Percentiles rank a stretch among this genome's conserved stretches.
These are phyloP conservation scores for Aspergillus pseudoviridinutans DNA, from an alignment of 2,329 filamentous ascomycete species.

Conservation along the genomic window DNA sequence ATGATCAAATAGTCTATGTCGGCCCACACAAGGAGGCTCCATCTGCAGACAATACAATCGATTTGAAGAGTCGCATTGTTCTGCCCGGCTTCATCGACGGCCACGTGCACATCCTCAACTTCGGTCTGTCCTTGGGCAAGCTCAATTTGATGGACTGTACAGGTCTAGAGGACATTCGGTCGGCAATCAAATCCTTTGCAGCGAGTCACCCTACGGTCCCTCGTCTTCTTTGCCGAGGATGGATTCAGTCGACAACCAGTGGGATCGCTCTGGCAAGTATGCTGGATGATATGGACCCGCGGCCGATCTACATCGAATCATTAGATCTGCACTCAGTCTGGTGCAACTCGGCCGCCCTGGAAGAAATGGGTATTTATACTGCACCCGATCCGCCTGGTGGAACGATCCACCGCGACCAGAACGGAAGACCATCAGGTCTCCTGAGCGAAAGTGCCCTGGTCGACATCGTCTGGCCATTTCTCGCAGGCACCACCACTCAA, in stretches of 20 bases:
- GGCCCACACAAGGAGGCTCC: constrained; percentile 27
- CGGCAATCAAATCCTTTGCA: constrained; percentile 40
- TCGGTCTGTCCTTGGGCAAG: constrained; percentile 47
- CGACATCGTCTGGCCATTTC: constrained; percentile 45
- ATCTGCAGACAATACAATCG: constrained; percentile 19
- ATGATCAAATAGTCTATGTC: constrained; percentile 41
- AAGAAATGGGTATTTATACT: constrained; percentile 42
- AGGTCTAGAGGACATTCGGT: constrained; percentile 42
- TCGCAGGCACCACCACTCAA: constrained; percentile 40
- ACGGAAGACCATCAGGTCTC: constrained; percentile 44
- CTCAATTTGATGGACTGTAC: constrained; percentile 42
- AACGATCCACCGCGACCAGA: constrained; percentile 43
- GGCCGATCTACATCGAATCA: constrained; percentile 48
- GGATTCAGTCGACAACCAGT: constrained; percentile 48
- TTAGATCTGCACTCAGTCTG: constrained; percentile 51
- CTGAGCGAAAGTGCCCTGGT: constrained; percentile 46
- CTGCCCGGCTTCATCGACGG: constrained; percentile 49
- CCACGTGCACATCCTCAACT: constrained; percentile 49
- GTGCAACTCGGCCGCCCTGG: constrained; percentile 47
- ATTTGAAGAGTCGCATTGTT: constrained; percentile 38
- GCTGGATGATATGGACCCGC: constrained; percentile 46
- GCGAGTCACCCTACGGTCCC: constrained; percentile 35
- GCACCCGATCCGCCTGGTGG: constrained; percentile 45
- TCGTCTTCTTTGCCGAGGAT: constrained; percentile 45
- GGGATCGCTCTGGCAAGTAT: constrained; percentile 43